Evolutionary conservation across 179 eudicot genomes (phyloP), one percentile per base, ranked within the genome.

Genomic region (Dionaea muscipula): DNA sequence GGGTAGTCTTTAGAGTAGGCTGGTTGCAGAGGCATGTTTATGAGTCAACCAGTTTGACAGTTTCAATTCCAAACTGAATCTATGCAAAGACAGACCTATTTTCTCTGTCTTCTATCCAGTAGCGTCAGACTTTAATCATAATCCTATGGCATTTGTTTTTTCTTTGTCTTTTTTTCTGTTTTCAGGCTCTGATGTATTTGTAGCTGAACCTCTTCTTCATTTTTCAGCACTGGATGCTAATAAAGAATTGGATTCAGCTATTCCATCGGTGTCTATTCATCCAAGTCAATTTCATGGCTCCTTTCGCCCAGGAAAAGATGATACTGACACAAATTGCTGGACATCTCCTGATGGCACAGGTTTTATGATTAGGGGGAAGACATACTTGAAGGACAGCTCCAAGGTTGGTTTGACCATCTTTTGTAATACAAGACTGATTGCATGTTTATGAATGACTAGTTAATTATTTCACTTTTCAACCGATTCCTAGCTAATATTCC

Each of bases 361-460:
- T 63, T 93, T 88, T 67, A 83, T 78, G 94, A 75, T 93, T 61
- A 73, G 99, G 62, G 99, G 96, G 68, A 78, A 79, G 67, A 82
- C 96, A 47, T 93, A 93, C 59, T 67, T 88, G 71, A 69, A 78
- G 62, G 95, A 93, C 61, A 51, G 68, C 61, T 64, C 57, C 33
- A 93, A 93, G 80, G 99, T 88, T 26, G 43, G 72, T 46, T 39
- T 69, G 63, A 21, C 56, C 50, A 36, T 45, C 19, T 38, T 48
- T 14, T 16, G 23, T 17, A 43, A n/a, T 38, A 13, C 15, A n/a
- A 38, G 43, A 38, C 15, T 38, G 43, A 33, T 33, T 33, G 13
- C 6, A 3, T 38, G 43, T 38, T 38, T 38, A 11, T 11, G 12
- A n/a, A 38, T 9, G 16, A 13, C 15, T n/a, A 38, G 15, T 38